Evolutionary conservation across 1,284 basidiomycete species (phyloP).

Genomic region (Boletus hoseneyae): DNA sequence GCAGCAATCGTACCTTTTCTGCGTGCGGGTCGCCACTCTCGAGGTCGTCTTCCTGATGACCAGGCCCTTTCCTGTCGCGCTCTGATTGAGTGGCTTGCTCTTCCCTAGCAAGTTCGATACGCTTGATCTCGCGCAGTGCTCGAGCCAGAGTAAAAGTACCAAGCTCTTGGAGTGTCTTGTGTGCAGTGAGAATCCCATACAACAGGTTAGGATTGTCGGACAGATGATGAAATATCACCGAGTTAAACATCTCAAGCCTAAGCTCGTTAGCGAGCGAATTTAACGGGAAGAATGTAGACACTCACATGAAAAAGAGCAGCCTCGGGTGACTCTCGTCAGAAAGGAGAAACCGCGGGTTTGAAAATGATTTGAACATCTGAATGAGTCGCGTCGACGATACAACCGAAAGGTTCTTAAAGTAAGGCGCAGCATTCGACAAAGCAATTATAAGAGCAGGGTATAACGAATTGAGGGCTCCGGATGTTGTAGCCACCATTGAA

Average conservation of each 20-base stretch:
- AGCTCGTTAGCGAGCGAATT: conserved; percentile 4
- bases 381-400: conserved; percentile 80
- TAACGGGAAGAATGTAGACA: conserved; percentile 1
- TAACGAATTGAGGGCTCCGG: conserved; percentile 75
- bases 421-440: conserved; percentile 84
- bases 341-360: conserved; percentile 84
- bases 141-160: conserved; percentile 83
- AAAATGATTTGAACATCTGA: conserved; percentile 87
- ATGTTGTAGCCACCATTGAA: conserved; percentile 83
- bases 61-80: conserved; percentile 34
- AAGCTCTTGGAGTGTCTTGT: conserved; percentile 82
- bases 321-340: conserved; percentile 93
- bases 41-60: conserved; percentile 23
- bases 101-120: conserved; percentile 69
- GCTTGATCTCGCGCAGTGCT: conserved; percentile 81
- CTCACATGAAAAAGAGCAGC: conserved; percentile 84
- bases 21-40: conserved; percentile 38
- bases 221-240: conserved; percentile 69
- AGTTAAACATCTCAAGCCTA: conserved; percentile 90
- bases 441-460: conserved; percentile 91
- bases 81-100: conserved; percentile 50
- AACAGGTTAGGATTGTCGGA: conserved; percentile 84
- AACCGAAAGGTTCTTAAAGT: conserved; percentile 79
- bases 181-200: conserved; percentile 80
- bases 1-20: conserved; percentile 62